Evolutionary conservation across 2,329 filamentous ascomycete species (phyloP).

Genomic region (Fusarium udum): DNA sequence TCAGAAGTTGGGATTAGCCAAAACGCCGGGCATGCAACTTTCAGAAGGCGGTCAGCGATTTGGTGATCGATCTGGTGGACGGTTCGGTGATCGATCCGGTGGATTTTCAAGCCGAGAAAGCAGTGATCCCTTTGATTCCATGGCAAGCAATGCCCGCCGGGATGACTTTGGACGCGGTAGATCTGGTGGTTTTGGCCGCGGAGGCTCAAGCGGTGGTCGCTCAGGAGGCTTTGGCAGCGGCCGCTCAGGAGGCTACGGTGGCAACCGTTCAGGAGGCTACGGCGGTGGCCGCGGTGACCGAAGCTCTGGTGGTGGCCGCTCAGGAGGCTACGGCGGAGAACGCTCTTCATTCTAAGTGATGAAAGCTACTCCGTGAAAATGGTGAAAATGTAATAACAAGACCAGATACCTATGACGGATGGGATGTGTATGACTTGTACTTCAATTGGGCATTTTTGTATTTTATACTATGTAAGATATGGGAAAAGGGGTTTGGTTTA

Average conservation of each 20-base stretch:
- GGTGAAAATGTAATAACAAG: constrained; percentile 36
- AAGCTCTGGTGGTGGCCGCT: background rate
- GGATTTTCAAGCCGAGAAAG: background rate
- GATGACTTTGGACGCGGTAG: constrained; percentile 33
- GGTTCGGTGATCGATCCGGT: background rate
- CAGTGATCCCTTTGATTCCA: constrained; percentile 40
- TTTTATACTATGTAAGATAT: constrained; percentile 38
- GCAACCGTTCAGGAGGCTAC: background rate
- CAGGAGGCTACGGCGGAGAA: constrained; percentile 18
- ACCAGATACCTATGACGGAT: constrained; percentile 20
- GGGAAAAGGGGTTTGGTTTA: constrained; percentile 37
- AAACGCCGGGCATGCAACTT: constrained; percentile 49
- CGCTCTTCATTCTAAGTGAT: constrained; percentile 17
- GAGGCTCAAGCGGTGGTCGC: constrained; percentile 20
- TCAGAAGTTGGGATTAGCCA: constrained; percentile 46
- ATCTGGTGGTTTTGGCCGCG: constrained; percentile 4
- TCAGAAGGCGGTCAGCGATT: constrained; percentile 13
- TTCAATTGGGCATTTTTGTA: constrained; percentile 41
- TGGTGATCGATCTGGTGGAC: background rate
- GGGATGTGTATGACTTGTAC: constrained; percentile 41
- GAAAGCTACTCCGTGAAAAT: background rate
- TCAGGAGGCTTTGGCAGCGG: background rate
- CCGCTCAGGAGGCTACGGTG: background rate
- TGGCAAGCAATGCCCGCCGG: constrained; percentile 41
- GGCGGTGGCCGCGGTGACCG: background rate